Evolutionary conservation across 768 basidiomycete genomes (phyloP), one percentile per base, ranked within the genome.

Genomic region (Mycena haematopus): DNA sequence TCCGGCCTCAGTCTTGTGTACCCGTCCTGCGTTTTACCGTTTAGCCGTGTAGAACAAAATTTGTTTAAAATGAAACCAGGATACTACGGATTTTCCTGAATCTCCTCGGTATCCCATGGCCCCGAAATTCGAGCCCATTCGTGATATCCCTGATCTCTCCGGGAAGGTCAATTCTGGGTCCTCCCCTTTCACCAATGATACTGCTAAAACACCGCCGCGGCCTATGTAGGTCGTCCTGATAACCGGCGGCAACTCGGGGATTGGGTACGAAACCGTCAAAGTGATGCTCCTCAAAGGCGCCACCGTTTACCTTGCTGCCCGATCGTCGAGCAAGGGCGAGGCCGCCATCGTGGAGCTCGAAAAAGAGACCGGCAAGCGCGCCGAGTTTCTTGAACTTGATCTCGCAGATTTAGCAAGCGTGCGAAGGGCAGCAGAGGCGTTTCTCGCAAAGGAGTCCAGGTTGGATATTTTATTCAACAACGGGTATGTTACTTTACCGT

Each of bases 381-480:
- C 61, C 1, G n/a, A 35, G 71, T 65, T 79, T 59, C 69, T 85
- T 0, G 68, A 78, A 58, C 78, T 84, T 7, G 82, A 85, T 51
- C 73, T 85, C 5, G 68, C 71, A 6, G 75, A 75, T 66, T 67
- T 85, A 6, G 58, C 64, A 10, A 69, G 73, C 4, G 73, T 85
- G 24, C 76, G 75, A 49, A 63, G 52, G 14, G 73, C 80, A 0
- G 84, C 79, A 1, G 68, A 78, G 31, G 77, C 79, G 36, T 81
- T 79, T 65, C 22, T 71, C 50, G 52, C 50, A 2, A 50, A 56
- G 38, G 69, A 70, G 27, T 52, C 22, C 19, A 52, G 54, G 60
- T 47, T 70, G 38, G 63, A 70, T 61, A 56, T 70, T 15, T 42
- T 70, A 54, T 68, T 66, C 55, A 70, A 70, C 45, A 70, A 69